These are phyloP conservation scores for Mucor saturninus DNA, from an alignment of 371 early-diverging fungal species.

Conservation along the genomic window DNA sequence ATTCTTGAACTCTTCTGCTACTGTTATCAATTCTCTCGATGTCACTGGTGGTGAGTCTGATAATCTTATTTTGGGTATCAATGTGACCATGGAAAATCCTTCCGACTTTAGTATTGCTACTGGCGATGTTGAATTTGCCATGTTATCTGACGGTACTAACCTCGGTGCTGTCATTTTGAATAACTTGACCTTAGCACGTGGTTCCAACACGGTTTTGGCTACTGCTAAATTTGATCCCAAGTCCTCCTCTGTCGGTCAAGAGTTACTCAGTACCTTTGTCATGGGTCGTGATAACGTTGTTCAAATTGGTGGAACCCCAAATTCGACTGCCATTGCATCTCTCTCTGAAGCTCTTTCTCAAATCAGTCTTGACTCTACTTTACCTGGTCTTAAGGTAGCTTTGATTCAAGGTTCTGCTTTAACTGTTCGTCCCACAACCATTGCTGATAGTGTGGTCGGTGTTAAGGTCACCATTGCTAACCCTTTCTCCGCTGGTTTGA, in stretches of 20 bases:
- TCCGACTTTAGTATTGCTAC: slow-evolving; percentile 60
- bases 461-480: slow-evolving; percentile 61
- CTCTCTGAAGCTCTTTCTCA: slow-evolving; percentile 50
- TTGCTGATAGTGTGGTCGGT: slow-evolving; percentile 49
- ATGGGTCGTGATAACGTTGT: slow-evolving; percentile 59
- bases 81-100: slow-evolving; percentile 64
- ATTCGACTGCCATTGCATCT: slow-evolving; percentile 55
- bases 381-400: slow-evolving; percentile 59
- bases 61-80: slow-evolving; percentile 56
- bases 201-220: slow-evolving; percentile 52
- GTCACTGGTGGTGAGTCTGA: slow-evolving; percentile 61
- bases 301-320: slow-evolving; percentile 48
- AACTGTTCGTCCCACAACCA: slow-evolving; percentile 49
- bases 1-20: slow-evolving; percentile 62
- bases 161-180: slow-evolving; percentile 58
- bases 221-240: slow-evolving; percentile 57
- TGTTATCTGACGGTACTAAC: slow-evolving; percentile 43
- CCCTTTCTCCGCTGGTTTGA: slow-evolving; percentile 59
- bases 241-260: slow-evolving; percentile 51
- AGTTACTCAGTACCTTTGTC: slow-evolving; percentile 57
- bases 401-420: slow-evolving; percentile 54
- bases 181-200: slow-evolving; percentile 53
- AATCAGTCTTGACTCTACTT: slow-evolving; percentile 48
- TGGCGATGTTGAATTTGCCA: slow-evolving; percentile 55
- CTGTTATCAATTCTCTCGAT: slow-evolving; percentile 61